Percentiles rank a stretch among this genome's conserved stretches.
Evolutionary conservation across 2,329 filamentous ascomycete genomes (phyloP).

Genomic region (Pleurostoma richardsiae): DNA sequence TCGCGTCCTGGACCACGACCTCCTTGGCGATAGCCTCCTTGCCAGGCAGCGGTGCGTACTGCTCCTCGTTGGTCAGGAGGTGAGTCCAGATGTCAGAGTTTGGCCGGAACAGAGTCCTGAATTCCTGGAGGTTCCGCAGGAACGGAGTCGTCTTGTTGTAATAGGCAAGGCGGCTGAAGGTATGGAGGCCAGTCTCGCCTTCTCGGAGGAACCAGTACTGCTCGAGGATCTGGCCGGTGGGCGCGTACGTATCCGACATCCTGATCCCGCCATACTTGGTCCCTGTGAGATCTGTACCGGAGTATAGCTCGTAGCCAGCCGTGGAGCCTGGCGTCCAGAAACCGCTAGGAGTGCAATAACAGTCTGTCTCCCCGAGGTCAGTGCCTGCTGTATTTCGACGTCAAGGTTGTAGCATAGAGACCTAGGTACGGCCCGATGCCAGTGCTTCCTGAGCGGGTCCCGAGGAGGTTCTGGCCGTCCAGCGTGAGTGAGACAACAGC

Average conservation of each 20-base stretch:
- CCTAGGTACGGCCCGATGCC: not conserved
- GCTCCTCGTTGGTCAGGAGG: slow-evolving; percentile 47
- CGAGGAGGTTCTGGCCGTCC: slow-evolving; percentile 3
- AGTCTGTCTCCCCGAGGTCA: slow-evolving; percentile 42
- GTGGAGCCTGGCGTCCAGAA: slow-evolving; percentile 53
- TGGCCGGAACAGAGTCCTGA: slow-evolving; percentile 56
- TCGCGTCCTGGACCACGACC: slow-evolving; percentile 56
- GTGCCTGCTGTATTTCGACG: too few species aligned
- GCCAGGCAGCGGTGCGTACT: slow-evolving; percentile 47
- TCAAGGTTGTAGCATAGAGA: too few species aligned
- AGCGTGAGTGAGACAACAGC: not conserved
- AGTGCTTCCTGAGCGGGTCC: not conserved
- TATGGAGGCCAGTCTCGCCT: slow-evolving; percentile 57
- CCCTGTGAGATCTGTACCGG: slow-evolving; percentile 42
- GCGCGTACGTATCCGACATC: slow-evolving; percentile 52
- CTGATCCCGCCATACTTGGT: slow-evolving; percentile 51
- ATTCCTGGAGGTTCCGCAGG: slow-evolving; percentile 54
- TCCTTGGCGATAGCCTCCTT: slow-evolving; percentile 32
- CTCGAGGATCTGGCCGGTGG: slow-evolving; percentile 53
- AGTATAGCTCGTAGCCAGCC: slow-evolving; percentile 43
- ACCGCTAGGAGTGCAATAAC: slow-evolving; percentile 54
- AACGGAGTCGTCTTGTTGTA: slow-evolving; percentile 51
- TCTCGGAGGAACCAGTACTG: slow-evolving; percentile 62
- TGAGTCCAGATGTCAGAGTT: slow-evolving; percentile 58
- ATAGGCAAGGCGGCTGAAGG: slow-evolving; percentile 54